These are phyloP conservation scores for Dinochytrium kinnereticum DNA, from an alignment of 371 early-diverging fungal species.

Conservation along the genomic window DNA sequence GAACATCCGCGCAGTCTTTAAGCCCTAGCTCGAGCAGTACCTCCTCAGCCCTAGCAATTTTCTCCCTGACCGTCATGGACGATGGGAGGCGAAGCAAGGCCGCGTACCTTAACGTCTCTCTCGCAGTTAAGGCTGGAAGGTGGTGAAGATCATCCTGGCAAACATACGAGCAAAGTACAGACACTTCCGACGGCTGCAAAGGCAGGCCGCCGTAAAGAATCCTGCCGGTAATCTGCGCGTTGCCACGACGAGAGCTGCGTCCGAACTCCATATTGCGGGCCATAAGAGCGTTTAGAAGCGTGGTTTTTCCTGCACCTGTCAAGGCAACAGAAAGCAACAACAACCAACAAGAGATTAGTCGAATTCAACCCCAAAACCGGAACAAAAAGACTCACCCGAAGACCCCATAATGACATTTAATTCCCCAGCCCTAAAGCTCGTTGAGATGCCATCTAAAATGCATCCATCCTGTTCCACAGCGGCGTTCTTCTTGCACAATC, in stretches of 20 bases:
- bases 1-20: conserved; percentile 44
- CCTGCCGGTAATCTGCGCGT: conserved; percentile 24
- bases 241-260: conserved; percentile 10
- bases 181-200: conserved; percentile 20
- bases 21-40: conserved; percentile 47
- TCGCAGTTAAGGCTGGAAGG: conserved; percentile 47
- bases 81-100: conserved; percentile 44
- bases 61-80: conserved; percentile 40
- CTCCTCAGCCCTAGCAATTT: conserved; percentile 47
- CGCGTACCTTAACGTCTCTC: conserved; percentile 48
- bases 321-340: too few relatives aligned
- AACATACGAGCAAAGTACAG: conserved; percentile 41
- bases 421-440: conserved; percentile 64
- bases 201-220: conserved; percentile 40
- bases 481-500: neutral
- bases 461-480: neutral
- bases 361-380: neutral
- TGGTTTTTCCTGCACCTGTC: conserved; percentile 74
- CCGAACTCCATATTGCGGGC: conserved; percentile 38
- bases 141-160: conserved; percentile 50
- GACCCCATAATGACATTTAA: conserved; percentile 80
- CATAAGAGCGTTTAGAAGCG: conserved; percentile 73
- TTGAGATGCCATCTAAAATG: conserved; percentile 62
- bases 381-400: conserved; percentile 48
- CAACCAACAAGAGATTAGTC: neutral